These are phyloP conservation scores for Erucastrum elatum DNA, from an alignment of 345 rosid genomes.

Conservation along the genomic window DNA sequence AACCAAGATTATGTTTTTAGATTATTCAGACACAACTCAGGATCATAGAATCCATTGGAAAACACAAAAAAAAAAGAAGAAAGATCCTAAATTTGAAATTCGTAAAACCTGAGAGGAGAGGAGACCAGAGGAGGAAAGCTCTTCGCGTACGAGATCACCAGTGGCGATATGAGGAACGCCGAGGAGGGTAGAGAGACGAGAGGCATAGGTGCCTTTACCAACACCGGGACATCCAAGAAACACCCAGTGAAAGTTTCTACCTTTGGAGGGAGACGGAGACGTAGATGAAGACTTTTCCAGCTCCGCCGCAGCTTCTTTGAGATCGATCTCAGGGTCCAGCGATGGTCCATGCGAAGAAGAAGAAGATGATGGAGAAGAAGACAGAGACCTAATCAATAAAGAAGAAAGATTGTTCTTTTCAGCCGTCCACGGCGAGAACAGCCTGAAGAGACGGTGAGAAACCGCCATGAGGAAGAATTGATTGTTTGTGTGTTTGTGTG, in stretches of 20 bases:
- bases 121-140: conserved; percentile 74
- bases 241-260: conserved; percentile 78
- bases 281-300: conserved; percentile 33
- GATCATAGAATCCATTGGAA: neutral
- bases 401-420: conserved; percentile 26
- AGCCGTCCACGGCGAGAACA: conserved; percentile 13
- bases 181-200: conserved; percentile 79
- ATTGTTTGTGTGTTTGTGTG: neutral
- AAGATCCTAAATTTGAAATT: neutral
- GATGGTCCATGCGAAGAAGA: conserved; percentile 37
- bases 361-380: conserved; percentile 32
- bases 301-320: conserved; percentile 36
- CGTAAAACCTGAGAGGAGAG: conserved; percentile 73
- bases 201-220: conserved; percentile 97
- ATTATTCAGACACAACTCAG: neutral
- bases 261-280: conserved; percentile 39
- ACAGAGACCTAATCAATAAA: conserved; percentile 29
- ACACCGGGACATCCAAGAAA: conserved; percentile 98
- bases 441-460: conserved; percentile 36
- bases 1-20: neutral
- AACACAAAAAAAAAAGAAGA: neutral
- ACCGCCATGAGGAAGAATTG: conserved; percentile 40
- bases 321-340: conserved; percentile 46
- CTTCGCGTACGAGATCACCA: conserved; percentile 97
- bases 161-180: conserved; percentile 95